Conservation (phyloP, 768 basidiomycete species). For the Xerocomus potaroensis region DNA sequence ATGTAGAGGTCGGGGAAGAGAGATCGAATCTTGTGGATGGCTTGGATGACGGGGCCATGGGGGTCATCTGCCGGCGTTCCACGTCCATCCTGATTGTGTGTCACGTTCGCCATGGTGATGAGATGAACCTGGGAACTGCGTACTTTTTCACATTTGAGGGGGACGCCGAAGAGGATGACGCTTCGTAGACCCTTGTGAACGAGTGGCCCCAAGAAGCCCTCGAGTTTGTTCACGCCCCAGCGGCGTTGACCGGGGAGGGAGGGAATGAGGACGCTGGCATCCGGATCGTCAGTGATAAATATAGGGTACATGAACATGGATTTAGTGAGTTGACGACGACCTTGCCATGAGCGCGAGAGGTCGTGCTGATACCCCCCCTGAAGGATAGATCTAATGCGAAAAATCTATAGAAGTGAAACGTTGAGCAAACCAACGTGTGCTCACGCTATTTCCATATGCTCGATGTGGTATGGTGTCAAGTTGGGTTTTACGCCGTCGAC, state of each 20-base stretch:
- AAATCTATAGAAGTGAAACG: constrained; percentile 2
- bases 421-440: constrained; percentile 7
- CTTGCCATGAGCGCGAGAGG: constrained; percentile 84
- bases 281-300: constrained; percentile 93
- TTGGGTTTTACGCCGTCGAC: too few species aligned
- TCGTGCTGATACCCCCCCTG: constrained; percentile 96
- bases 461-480: background rate
- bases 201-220: constrained; percentile 80
- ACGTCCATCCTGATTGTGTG: constrained; percentile 54
- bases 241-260: constrained; percentile 82
- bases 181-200: constrained; percentile 86
- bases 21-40: constrained; percentile 70
- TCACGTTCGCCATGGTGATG: background rate
- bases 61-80: constrained; percentile 91
- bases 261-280: constrained; percentile 73
- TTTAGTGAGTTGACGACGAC: constrained; percentile 72
- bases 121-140: background rate
- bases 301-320: constrained; percentile 99
- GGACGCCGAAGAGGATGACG: constrained; percentile 94
- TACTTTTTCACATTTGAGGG: constrained; percentile 75
- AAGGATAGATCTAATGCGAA: constrained; percentile 56
- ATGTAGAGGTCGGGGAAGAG: constrained; percentile 87
- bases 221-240: constrained; percentile 95
- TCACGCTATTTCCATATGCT: constrained; percentile 44
- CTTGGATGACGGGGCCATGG: constrained; percentile 87